Evolutionary conservation across 140 eudicot genomes (phyloP).

Genomic region (Bidens hawaiensis): DNA sequence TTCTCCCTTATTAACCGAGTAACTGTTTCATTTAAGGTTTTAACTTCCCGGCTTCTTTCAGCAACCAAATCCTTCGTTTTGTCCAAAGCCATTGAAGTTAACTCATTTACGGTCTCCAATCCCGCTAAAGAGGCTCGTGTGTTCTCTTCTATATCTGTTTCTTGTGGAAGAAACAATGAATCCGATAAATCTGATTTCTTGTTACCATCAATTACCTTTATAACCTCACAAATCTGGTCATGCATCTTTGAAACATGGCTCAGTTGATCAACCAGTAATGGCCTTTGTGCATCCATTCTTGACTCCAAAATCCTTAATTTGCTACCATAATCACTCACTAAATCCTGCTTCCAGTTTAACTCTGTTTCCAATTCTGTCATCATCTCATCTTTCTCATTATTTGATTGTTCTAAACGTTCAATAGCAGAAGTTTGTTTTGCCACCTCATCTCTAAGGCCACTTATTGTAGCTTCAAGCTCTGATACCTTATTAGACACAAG

Average conservation of each 20-base stretch:
- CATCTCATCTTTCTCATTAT: conserved; percentile 48
- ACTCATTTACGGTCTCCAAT: conserved; percentile 61
- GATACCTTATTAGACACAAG: no score
- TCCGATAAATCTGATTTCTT: conserved; percentile 64
- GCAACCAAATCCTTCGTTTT: conserved; percentile 58
- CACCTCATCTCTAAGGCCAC: conserved; percentile 66
- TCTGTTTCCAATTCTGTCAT: conserved; percentile 47
- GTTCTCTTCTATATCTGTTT: conserved; percentile 82
- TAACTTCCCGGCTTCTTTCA: conserved; percentile 68
- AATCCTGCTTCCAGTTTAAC: conserved; percentile 37
- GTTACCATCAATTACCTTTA: conserved; percentile 62
- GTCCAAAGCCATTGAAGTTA: conserved; percentile 49
- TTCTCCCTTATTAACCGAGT: conserved; percentile 67
- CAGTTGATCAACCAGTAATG: conserved; percentile 65
- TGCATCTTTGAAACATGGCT: conserved; percentile 57
- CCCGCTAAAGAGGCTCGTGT: conserved; percentile 85
- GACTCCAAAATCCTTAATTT: conserved; percentile 48
- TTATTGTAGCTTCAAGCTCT: conserved; percentile 74
- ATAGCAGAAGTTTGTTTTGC: conserved; percentile 36
- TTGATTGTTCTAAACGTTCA: conserved; percentile 42
- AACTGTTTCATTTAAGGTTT: conserved; percentile 57
- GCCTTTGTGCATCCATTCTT: conserved; percentile 66
- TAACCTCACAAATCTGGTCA: conserved; percentile 50
- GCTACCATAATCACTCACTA: conserved; percentile 40
- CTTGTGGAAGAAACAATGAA: conserved; percentile 79